Base-by-base conservation (phyloP, 257 asterid genomes). In the Salvia hispanica region DNA sequence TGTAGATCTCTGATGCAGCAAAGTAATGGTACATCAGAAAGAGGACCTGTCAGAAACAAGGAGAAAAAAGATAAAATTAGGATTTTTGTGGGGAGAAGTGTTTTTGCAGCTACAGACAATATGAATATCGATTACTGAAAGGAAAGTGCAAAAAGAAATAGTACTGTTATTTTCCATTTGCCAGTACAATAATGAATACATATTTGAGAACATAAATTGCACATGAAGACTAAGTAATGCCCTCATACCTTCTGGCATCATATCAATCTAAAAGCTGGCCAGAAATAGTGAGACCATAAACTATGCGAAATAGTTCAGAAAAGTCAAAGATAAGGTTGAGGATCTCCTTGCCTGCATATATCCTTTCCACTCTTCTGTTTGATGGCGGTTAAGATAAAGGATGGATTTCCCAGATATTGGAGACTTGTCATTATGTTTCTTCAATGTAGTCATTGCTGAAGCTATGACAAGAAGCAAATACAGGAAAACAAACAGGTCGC, bases 361-460 rank as follows among this genome's bases (percentile, higher is more conserved):
- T 79, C 96, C 98, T 81, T 87, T 89, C 96, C 98, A 89, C 79
- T 89, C 96, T 83, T 89, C 98, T 62, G 96, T 92, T 83, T 92
- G 98, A 81, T 89, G 95, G 55, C 96, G 91, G 70, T 92, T 92
- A 59, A 92, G 95, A 83, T 89, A 92, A 56, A 92, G 94, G 66
- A 85, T 72, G 40, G 92, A 71, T 77, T 89, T 92, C 73, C 96
- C 98, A 66, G 95, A 84, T 79, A 85, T 83, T 75, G 91, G 80
- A 64, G 98, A 92, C 83, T 89, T 92, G 79, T 92, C 98, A 55
- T 82, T 75, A 66, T 89, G 96, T 75, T 80, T 89, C 87, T 92
- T 92, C 69, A 89, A 84, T 82, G 98, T 87, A 72, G 96, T 87
- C 95, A 84, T 76, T 39, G 95, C 89, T 43, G 98, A 85, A 66